Evolutionary conservation across 2,329 filamentous ascomycete species (phyloP).

Genomic region (Hymenoscyphus scutula): DNA sequence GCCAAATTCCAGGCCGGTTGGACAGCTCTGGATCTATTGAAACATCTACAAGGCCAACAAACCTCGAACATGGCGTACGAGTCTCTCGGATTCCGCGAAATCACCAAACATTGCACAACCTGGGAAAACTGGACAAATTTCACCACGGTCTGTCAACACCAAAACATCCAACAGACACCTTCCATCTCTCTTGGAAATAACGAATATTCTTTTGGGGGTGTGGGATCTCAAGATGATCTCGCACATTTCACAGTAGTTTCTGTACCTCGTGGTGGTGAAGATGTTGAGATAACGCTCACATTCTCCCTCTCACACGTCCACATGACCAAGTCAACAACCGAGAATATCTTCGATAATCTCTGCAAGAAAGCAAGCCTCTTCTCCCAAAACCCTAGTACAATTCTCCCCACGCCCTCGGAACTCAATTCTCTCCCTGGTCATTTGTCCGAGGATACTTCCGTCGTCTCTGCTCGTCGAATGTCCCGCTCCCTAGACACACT

Average conservation of each 20-base stretch:
- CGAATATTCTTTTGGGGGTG: slow-evolving; percentile 15
- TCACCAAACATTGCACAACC: slow-evolving; percentile 20
- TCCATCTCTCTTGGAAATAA: slow-evolving; percentile 12
- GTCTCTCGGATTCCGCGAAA: slow-evolving; percentile 20
- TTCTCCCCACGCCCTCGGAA: slow-evolving; percentile 6
- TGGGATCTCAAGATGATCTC: slow-evolving; percentile 19
- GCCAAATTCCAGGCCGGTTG: slow-evolving; percentile 35
- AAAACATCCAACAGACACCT: slow-evolving; percentile 17
- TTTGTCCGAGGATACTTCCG: neutral
- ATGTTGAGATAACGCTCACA: slow-evolving; percentile 17
- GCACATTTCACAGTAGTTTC: slow-evolving; percentile 18
- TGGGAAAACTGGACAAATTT: slow-evolving; percentile 23
- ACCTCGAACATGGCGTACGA: slow-evolving; percentile 22
- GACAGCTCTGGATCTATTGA: slow-evolving; percentile 42
- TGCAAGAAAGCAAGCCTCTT: slow-evolving; percentile 10
- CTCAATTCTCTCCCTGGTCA: neutral
- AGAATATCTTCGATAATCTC: slow-evolving; percentile 13
- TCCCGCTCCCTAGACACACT: slow-evolving; percentile 6
- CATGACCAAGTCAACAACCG: slow-evolving; percentile 10
- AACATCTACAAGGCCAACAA: slow-evolving; percentile 43
- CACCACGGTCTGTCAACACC: slow-evolving; percentile 18
- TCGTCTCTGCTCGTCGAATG: neutral
- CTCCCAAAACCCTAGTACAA: slow-evolving; percentile 2
- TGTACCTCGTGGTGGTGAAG: slow-evolving; percentile 12
- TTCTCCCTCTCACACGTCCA: slow-evolving; percentile 12